Evolutionary conservation across 2,329 filamentous ascomycete genomes (phyloP).

Genomic region (Cytospora schulzeri): DNA sequence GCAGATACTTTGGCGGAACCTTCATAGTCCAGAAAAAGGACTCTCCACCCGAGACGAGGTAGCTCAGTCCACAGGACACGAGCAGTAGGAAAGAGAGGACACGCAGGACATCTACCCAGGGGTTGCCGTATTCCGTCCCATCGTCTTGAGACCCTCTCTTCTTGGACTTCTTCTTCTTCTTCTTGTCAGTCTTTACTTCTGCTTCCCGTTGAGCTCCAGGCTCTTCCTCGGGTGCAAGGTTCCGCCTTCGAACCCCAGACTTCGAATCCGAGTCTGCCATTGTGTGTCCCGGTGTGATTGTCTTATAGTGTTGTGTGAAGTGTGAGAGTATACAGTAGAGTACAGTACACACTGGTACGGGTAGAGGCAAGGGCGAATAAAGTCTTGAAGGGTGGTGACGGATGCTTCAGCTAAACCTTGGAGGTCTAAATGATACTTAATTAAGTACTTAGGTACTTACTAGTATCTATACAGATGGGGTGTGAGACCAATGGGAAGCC

Average conservation of each 20-base stretch:
- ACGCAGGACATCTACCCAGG: constrained; percentile 68
- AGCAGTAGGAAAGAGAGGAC: constrained; percentile 68
- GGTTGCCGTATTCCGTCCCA: constrained; percentile 58
- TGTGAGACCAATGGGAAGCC: too few relatives aligned
- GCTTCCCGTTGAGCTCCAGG: neutral
- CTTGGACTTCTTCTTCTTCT: constrained; percentile 35
- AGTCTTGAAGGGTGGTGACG: too few relatives aligned
- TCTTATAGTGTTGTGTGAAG: too few relatives aligned
- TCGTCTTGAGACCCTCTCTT: constrained; percentile 49
- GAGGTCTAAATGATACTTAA: too few relatives aligned
- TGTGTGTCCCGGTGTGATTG: neutral
- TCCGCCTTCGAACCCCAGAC: constrained; percentile 26
- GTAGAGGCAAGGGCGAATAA: too few relatives aligned
- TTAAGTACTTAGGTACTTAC: too few relatives aligned
- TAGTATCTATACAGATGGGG: too few relatives aligned
- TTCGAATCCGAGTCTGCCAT: constrained; percentile 24
- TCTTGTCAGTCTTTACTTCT: constrained; percentile 27
- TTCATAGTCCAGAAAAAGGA: constrained; percentile 67
- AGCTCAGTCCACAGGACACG: constrained; percentile 71
- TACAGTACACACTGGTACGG: too few relatives aligned
- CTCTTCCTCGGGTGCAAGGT: constrained; percentile 5
- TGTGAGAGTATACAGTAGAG: too few relatives aligned
- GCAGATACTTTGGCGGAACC: constrained; percentile 64
- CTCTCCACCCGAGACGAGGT: constrained; percentile 72
- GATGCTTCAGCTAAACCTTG: too few relatives aligned